Base-by-base conservation (phyloP, 2,329 filamentous ascomycete species). In the Curvularia verruculosa region DNA sequence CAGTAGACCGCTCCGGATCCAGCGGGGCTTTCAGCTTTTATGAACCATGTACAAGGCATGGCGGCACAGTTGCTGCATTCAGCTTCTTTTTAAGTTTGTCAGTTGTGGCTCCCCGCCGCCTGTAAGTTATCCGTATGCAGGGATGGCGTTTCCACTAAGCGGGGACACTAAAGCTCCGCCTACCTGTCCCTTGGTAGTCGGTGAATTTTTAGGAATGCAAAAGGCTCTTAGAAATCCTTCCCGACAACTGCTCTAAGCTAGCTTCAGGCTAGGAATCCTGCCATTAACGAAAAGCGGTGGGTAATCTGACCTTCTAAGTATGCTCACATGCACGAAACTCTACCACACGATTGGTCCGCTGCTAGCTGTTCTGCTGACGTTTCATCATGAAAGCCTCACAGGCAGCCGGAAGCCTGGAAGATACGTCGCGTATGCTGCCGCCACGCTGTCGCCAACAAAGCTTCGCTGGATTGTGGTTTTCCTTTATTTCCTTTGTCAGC, bases 351-450 rank as follows among this genome's bases (percentile, higher is more conserved):
- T 13, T 24, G 13, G 21, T 24, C 21, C 1, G 13, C 12, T 23
- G 39, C 12, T 24, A 2, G 1, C 8, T 23, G 12, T 23, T 24
- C 39, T 19, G 6, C 12, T 23, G 3, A 23, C 12, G 6, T 7
- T 23, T 10, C 29, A 29, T 29, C 10, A n/a, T 18, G 15, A 23
- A 9, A 15, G 24, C 10, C 9, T 28, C 28, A 53, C 23, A 56
- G 37, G 31, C 54, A 56, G 12, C 54, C 49, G 3, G 54, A 56
- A 34, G 37, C 29, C 18, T 34, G 28, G 24, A 53, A 43, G 6
- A 34, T 48, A 5, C 41, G 28, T 43, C 44, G 54, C 19, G 49
- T 52, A 10, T 53, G 49, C 12, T 37, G 36, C 23, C 50, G 54
- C 54, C 54, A 56, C 24, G 24, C 43, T 7, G 15, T 31, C n/a